Conservation (phyloP, 2,329 filamentous ascomycete genomes). For the Fusarium penzigii region DNA sequence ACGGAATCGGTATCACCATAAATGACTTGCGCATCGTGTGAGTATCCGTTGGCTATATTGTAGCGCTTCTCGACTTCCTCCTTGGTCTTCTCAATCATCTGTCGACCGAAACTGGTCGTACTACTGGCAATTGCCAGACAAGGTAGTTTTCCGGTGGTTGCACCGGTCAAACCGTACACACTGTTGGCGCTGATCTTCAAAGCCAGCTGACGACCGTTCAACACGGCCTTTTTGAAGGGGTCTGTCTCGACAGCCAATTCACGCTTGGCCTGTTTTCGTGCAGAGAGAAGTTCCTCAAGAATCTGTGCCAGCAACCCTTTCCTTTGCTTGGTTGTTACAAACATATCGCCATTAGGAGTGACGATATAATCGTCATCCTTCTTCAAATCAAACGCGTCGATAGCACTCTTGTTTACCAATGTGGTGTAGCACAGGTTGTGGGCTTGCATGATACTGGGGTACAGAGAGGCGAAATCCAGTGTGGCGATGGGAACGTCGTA, state of each 20-base stretch:
- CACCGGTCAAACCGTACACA: conserved; percentile 95
- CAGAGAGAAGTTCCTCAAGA: conserved; percentile 87
- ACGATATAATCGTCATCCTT: conserved; percentile 96
- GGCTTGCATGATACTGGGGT: conserved; percentile 98
- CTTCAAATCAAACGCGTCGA: conserved; percentile 74
- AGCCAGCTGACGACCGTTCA: conserved; percentile 95
- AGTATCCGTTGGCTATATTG: conserved; percentile 91
- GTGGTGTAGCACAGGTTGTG: conserved; percentile 99
- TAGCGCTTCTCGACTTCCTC: conserved; percentile 90
- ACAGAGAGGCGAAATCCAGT: conserved; percentile 97
- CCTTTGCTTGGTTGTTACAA: conserved; percentile 82
- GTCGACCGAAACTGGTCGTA: conserved; percentile 93
- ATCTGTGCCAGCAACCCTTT: conserved; percentile 95
- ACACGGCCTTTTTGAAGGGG: conserved; percentile 94
- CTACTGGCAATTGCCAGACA: conserved; percentile 95
- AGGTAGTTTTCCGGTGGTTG: conserved; percentile 91
- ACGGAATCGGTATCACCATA: conserved; percentile 99
- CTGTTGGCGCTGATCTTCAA: conserved; percentile 97
- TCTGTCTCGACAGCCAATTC: conserved; percentile 88
- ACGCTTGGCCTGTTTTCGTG: conserved; percentile 91
- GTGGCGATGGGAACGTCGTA: conserved; percentile 96
- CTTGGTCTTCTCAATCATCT: conserved; percentile 99
- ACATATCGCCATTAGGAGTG: conserved; percentile 91
- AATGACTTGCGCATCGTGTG: conserved; percentile 92
- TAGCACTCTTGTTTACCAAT: conserved; percentile 68